Evolutionary conservation across 2,329 filamentous ascomycete species (phyloP), one percentile per base, ranked within the genome.

Genomic region (Fusarium xyrophilum): DNA sequence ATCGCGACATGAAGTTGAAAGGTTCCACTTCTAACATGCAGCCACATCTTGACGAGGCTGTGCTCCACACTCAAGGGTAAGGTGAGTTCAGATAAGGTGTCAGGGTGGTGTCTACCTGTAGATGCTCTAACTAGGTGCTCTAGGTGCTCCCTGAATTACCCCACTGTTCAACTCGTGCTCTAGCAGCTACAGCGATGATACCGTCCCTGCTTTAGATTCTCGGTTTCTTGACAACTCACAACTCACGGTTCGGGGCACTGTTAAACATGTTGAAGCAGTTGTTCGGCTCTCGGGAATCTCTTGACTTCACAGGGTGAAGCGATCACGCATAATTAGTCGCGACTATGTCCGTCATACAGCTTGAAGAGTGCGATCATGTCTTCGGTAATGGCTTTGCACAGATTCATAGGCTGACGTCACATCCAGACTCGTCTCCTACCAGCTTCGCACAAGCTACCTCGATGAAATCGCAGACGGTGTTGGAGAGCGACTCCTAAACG

Each of bases 381-480:
- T 42, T 40, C 25, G 11, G 60, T 23, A 61, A 55, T 15, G 36
- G 38, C 33, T 23, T 39, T 44, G 13, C 23, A 46, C 25, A 30
- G 33, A 21, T 39, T 23, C 13, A 28, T n/a, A 44, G 21, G 54
- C 73, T 77, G 32, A 77, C 67, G 65, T 23, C 27, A 28, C 28
- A 21, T 46, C 38, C 73, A 93, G 91, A 77, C 89, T 96, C 78
- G 90, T 94, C 44, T 88, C 92, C 60, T 95, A 95, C 81, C 91
- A 93, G 78, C 84, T 96, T 59, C 90, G 92, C 54, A 91, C 91
- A 38, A 90, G 90, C 73, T 96, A 96, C 76, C 87, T 96, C 36
- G 89, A 89, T 70, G 88, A 92, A 67, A 89, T 94, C 69, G 91
- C 91, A 70, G 92, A 96, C 76, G 93, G 92, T 65, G 91, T 96